Base-by-base conservation (phyloP, 805 yeast species). In the Citeromyces matritensis region DNA sequence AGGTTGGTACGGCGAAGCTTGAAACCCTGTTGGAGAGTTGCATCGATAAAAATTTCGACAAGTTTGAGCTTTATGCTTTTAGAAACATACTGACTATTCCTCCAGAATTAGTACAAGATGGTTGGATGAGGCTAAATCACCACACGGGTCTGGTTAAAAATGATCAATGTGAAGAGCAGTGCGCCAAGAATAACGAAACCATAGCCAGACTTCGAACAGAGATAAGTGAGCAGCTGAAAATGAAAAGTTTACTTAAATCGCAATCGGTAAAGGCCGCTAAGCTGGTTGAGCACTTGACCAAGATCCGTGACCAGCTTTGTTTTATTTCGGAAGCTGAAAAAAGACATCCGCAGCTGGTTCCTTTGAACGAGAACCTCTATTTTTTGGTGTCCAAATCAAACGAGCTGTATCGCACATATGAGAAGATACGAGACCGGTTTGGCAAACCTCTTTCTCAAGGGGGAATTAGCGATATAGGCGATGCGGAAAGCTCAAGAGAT, bases 31-130 rank as follows among this genome's bases (percentile, higher is more conserved):
- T 86, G 34, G 94, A 81, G 44, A 67, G 71, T 37, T 65, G 75
- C 1, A 78, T 85, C 8, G 94, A 85, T 52, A 64, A 64, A 41
- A 81, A 81, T 47, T 85, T 83, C 48, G 96, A 86, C 49, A 77
- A 77, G 48, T 73, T 82, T 42, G 96, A 86, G 53, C 55, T 84
- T 23, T 86, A 86, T 51, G 68, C 81, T 2, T 54, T 83, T 31
- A 57, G 95, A 44, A 86, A 86, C 47, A 69, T 86, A 9, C 59
- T 86, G 33, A 66, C 65, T 9, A 57, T 86, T 11, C 94, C 95
- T 0, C 53, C 52, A 4, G 79, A 73, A 9, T 56, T 82, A 23
- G 60, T 78, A 1, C 64, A 63, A 3, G 67, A 57, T 9, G 93
- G 94, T 5, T 73, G 70, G 60, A 55, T 86, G 34, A 51, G 77